These are phyloP conservation scores for Pseudoturritis turrita DNA, from an alignment of 345 rosid genomes.

Conservation along the genomic window DNA sequence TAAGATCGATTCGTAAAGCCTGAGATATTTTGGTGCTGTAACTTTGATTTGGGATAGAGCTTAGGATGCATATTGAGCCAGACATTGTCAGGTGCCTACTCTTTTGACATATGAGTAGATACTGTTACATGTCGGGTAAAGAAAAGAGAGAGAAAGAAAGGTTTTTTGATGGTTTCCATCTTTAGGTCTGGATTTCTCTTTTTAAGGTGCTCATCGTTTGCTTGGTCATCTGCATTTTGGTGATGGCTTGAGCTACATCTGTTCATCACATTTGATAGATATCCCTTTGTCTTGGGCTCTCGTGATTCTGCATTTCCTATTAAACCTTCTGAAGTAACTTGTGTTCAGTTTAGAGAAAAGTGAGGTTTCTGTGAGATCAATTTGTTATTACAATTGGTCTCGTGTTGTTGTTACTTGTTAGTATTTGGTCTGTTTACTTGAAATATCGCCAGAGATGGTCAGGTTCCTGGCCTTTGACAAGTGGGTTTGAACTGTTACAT, in stretches of 20 bases:
- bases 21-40: background rate
- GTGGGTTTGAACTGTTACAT: conserved; percentile 42
- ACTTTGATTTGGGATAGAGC: background rate
- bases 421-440: too few species aligned
- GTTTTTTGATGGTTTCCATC: conserved; percentile 16
- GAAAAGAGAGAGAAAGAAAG: background rate
- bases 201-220: conserved; percentile 33
- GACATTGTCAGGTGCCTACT: conserved; percentile 31
- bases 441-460: conserved; percentile 39
- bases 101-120: conserved; percentile 17
- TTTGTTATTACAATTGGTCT: too few species aligned
- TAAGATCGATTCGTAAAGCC: background rate
- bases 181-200: conserved; percentile 13
- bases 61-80: conserved; percentile 1
- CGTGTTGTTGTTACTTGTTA: too few species aligned
- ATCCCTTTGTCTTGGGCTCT: background rate
- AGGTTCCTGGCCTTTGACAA: conserved; percentile 29
- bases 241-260: conserved; percentile 31
- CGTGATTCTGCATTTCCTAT: background rate
- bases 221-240: conserved; percentile 9
- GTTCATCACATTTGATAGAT: conserved; percentile 24
- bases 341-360: background rate
- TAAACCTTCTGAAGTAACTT: background rate
- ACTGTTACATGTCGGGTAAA: conserved; percentile 33
- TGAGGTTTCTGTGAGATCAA: too few species aligned